Base-by-base conservation (phyloP, 1,139 yeast species). In the Debaryomycetaceae sp. region DNA sequence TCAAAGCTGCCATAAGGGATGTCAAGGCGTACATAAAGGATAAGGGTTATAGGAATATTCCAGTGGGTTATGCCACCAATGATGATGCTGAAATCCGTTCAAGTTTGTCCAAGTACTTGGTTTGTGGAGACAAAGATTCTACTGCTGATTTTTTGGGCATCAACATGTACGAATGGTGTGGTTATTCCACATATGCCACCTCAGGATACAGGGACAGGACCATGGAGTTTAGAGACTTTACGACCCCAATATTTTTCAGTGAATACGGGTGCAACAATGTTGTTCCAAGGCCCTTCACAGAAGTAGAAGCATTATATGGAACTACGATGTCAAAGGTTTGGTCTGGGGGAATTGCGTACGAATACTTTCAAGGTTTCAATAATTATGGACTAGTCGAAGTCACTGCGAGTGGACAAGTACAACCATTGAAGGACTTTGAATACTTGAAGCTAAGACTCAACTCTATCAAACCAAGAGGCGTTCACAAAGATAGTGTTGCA, bases 91-190 rank as follows among this genome's bases (percentile, higher is more conserved):
- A 66, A 6, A 79, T 78, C 5, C 68, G 86, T 51, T 61, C 62
- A 36, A 57, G 60, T 41, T 49, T 79, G 36, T 75, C 83, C 11
- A 62, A 70, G 38, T 81, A 79, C 57, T 76, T 80, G 53, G 68
- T 70, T 13, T 81, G 86, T 59, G 73, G 67, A 6, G 63, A 66
- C 11, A 67, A 65, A 2, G 59, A 51, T 2, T 55, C 52, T 7
- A 67, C 51, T 7, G 41, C 55, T 5, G 47, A 48, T 14, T 81
- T 81, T 52, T 75, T 78, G 53, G 85, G 83, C 1, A 66, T 81
- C 41, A 81, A 81, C 53, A 80, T 80, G 76, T 81, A 80, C 56
- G 85, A 80, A 56, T 81, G 87, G 86, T 81, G 87, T 64, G 87
- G 86, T 0, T 75, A 78, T 49, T 80, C 85, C 0, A 70, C 80